These are phyloP conservation scores for Candida nitratophila DNA, from an alignment of 805 yeast genomes.

Conservation along the genomic window DNA sequence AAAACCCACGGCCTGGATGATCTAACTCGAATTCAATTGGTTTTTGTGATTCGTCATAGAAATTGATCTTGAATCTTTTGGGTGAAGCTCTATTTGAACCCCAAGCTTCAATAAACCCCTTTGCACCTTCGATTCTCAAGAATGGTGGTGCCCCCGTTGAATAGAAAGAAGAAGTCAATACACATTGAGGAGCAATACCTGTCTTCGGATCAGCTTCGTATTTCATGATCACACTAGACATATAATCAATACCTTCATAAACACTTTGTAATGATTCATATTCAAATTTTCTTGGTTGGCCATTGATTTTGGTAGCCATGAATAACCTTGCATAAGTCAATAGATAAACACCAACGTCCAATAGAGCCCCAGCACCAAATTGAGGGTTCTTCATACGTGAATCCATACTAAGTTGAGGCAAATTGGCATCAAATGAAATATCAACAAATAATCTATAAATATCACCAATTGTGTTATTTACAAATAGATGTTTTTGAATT, in stretches of 20 bases:
- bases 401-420: constrained; percentile 24
- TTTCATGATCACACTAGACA: constrained; percentile 29
- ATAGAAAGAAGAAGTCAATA: constrained; percentile 23
- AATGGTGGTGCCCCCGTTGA: constrained; percentile 7
- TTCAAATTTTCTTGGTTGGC: constrained; percentile 17
- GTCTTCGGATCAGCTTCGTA: constrained; percentile 28
- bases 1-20: constrained; percentile 41
- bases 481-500: constrained; percentile 29
- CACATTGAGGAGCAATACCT: constrained; percentile 22
- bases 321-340: constrained; percentile 38
- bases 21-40: constrained; percentile 16
- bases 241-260: constrained; percentile 36
- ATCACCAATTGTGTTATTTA: constrained; percentile 37
- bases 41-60: constrained; percentile 18
- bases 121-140: constrained; percentile 11
- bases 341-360: constrained; percentile 50
- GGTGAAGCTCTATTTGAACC: constrained; percentile 18
- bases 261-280: constrained; percentile 28
- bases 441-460: constrained; percentile 37
- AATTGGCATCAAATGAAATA: constrained; percentile 30
- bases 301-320: constrained; percentile 28
- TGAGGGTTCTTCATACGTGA: constrained; percentile 35
- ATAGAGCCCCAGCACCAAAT: constrained; percentile 50
- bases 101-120: constrained; percentile 11
- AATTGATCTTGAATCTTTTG: constrained; percentile 24